Conservation (phyloP, 768 basidiomycete species). For the Sarcodon aspratus region DNA sequence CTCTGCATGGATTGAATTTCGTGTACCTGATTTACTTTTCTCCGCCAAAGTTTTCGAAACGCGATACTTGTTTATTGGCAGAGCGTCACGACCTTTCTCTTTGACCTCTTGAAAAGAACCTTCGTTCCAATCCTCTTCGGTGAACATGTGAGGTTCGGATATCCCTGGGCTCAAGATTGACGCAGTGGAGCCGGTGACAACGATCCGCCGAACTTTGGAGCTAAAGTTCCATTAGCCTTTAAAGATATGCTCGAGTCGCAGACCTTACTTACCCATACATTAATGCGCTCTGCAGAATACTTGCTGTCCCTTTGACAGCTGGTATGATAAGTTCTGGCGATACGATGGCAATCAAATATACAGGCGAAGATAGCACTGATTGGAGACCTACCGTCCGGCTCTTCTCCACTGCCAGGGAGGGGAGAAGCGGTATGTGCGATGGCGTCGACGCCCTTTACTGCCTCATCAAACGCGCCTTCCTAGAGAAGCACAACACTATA, state of each 20-base stretch:
- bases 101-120: constrained; percentile 30
- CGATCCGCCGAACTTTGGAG: constrained; percentile 39
- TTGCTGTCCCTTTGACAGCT: constrained; percentile 59
- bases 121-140: constrained; percentile 54
- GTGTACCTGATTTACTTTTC: constrained; percentile 19
- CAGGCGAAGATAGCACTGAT: neutral
- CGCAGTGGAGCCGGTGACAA: constrained; percentile 50
- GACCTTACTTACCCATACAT: constrained; percentile 23
- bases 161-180: constrained; percentile 21
- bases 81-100: constrained; percentile 35
- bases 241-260: neutral
- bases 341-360: neutral
- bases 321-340: constrained; percentile 50
- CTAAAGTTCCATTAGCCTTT: constrained; percentile 1
- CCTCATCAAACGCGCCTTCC: constrained; percentile 70
- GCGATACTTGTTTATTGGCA: constrained; percentile 32
- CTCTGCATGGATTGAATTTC: too few relatives aligned
- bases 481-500: constrained; percentile 8
- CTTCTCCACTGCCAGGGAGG: constrained; percentile 31
- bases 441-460: constrained; percentile 64
- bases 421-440: constrained; percentile 65
- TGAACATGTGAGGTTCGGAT: constrained; percentile 17
- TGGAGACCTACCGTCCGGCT: constrained; percentile 19
- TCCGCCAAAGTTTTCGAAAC: constrained; percentile 53
- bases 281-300: constrained; percentile 46